Percentiles rank a stretch among this genome's conserved stretches.
phyloP scores from a whole-genome alignment of 345 rosid species.

The Arabidopsis suecica region DNA sequence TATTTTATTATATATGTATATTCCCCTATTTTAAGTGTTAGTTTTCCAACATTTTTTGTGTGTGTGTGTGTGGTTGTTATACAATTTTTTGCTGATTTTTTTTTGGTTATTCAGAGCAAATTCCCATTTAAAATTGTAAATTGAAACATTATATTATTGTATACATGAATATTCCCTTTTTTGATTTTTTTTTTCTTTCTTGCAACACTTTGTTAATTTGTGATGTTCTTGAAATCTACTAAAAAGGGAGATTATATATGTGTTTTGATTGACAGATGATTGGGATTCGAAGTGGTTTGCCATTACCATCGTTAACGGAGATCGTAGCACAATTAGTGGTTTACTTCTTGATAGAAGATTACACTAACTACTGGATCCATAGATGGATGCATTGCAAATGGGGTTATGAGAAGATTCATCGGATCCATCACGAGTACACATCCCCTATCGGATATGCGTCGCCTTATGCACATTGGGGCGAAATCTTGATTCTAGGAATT shows the following conservation, averaged over 20 bases:
- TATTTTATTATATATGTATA: background rate
- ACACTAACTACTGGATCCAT: slow-evolving; percentile 82
- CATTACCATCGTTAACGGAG: slow-evolving; percentile 81
- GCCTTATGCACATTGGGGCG: slow-evolving; percentile 88
- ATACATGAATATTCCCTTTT: background rate
- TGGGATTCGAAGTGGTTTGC: slow-evolving; percentile 68
- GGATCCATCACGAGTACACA: slow-evolving; percentile 72
- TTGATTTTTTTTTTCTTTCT: background rate
- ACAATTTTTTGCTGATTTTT: background rate
- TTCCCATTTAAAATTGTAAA: background rate
- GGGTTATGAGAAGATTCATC: slow-evolving; percentile 78
- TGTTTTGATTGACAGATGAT: slow-evolving; percentile 51
- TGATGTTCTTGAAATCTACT: slow-evolving; percentile 5
- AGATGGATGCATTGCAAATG: slow-evolving; percentile 70
- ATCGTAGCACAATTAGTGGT: slow-evolving; percentile 64
- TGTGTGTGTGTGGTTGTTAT: background rate
- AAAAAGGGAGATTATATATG: background rate
- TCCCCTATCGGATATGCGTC: slow-evolving; percentile 80
- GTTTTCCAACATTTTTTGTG: background rate
- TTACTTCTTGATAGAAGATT: slow-evolving; percentile 79
- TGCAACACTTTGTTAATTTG: too few species aligned
- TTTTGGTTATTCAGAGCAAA: background rate
- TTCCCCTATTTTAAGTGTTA: background rate
- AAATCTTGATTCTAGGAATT: slow-evolving; percentile 71
- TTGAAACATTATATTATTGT: background rate